Base-by-base conservation (phyloP, 2,329 filamentous ascomycete species). In the Alternaria triticina region DNA sequence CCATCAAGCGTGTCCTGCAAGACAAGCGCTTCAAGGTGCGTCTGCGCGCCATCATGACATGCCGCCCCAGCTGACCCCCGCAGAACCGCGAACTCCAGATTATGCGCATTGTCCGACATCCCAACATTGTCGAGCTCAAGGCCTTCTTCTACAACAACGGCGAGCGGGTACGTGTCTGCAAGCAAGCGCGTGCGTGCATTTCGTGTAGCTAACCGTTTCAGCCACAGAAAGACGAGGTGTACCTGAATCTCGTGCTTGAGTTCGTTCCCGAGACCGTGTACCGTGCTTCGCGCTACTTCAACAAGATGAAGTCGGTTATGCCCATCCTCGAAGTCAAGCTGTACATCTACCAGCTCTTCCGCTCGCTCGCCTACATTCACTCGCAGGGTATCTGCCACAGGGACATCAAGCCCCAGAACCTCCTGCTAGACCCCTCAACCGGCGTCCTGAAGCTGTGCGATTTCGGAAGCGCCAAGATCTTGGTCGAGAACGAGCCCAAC, bases 231-330 rank as follows among this genome's bases (percentile, higher is more conserved):
- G 96, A 99, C 82, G 96, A 99, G 84, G 96, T 99, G 40, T 99
- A 98, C 82, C 90, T 99, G 71, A 99, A 99, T 79, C 88, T 99
- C 65, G 95, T 99, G 56, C 93, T 98, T 81, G 96, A 99, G 81
- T 99, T 94, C 76, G 96, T 99, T 54, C 96, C 96, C 54, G 96
- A 99, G 85, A 99, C 96, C 12, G 96, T 99, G 55, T 99, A 99
- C 83, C 91, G 96, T 77, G 96, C 96, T 46, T 98, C 96, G 68
- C 91, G 96, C 76, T 98, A 97, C 85, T 99, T 99, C 88, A 98
- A 96, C 87, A 99, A 99, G 86, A 91, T 98, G 91, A 99, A 98
- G 89, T 97, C 94, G 7, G 97, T 95, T 57, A 99, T 99, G 96
- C 96, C 96, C 15, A 97, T 95, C 74, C 89, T 99, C 74, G 96